phyloP scores from a whole-genome alignment of 139 green algal species.

The Spirogloea muscicola region DNA sequence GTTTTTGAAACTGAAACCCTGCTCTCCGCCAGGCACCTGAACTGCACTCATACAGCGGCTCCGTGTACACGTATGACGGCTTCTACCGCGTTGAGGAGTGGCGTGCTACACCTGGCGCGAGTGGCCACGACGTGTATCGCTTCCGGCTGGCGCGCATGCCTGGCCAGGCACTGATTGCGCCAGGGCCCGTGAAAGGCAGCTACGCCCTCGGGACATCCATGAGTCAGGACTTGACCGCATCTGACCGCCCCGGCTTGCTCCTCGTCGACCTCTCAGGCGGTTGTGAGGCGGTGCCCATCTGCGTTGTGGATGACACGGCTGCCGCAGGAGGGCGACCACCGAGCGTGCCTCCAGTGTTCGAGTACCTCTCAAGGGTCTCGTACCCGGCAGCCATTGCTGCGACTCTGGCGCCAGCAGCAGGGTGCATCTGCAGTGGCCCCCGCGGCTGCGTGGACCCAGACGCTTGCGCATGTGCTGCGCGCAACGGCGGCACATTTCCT shows the following conservation, averaged over 20 bases:
- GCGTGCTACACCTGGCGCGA: not conserved
- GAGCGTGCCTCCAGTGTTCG: too few relatives aligned
- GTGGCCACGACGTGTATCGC: slow-evolving; percentile 20
- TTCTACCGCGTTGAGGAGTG: slow-evolving; percentile 27
- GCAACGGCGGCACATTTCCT: slow-evolving; percentile 23
- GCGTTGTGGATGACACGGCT: too few relatives aligned
- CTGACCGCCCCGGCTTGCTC: slow-evolving; percentile 2
- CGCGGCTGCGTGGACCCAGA: slow-evolving; percentile 1
- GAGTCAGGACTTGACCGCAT: not conserved
- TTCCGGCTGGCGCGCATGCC: slow-evolving; percentile 25
- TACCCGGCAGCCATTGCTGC: too few relatives aligned
- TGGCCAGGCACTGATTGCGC: slow-evolving; percentile 12
- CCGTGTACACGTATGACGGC: slow-evolving; percentile 45
- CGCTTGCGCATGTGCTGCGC: slow-evolving; percentile 10
- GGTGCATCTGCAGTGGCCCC: too few relatives aligned
- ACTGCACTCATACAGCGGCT: slow-evolving; percentile 14
- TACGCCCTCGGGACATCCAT: slow-evolving; percentile 10
- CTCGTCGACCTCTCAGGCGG: slow-evolving; percentile 21
- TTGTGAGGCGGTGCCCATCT: slow-evolving; percentile 14
- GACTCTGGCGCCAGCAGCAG: too few relatives aligned
- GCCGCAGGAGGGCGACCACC: too few relatives aligned
- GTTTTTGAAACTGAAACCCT: too few relatives aligned
- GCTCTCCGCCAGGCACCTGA: too few relatives aligned
- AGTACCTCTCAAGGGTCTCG: too few relatives aligned
- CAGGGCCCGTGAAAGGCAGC: too few relatives aligned